Percentiles rank a stretch among this genome's conserved stretches.
phyloP scores from a whole-genome alignment of 1,284 basidiomycete genomes.

The Trichosporon sp. region DNA sequence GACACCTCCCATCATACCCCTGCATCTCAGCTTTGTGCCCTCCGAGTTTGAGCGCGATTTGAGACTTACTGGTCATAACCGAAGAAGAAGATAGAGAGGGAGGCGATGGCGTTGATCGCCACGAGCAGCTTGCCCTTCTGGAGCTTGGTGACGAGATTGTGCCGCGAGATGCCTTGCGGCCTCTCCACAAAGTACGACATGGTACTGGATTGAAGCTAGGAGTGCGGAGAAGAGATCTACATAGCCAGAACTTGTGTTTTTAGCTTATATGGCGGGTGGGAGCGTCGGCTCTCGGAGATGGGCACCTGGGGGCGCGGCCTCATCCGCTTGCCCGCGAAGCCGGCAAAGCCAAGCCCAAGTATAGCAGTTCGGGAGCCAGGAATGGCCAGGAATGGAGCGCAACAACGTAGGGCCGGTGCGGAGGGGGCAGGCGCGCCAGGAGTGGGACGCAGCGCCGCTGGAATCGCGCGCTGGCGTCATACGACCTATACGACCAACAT shows the following conservation, averaged over 20 bases:
- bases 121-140: conserved; percentile 22
- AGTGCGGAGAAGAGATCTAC: background rate
- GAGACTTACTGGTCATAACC: conserved; percentile 20
- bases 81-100: conserved; percentile 30
- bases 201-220: background rate
- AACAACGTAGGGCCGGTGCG: too few relatives aligned
- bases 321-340: background rate
- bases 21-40: conserved; percentile 5
- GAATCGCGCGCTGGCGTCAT: background rate
- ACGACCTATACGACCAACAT: background rate
- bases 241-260: background rate
- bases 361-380: background rate
- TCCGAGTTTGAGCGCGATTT: background rate
- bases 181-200: background rate
- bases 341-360: background rate
- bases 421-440: background rate
- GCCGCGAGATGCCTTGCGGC: conserved; percentile 6
- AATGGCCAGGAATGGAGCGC: background rate
- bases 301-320: background rate
- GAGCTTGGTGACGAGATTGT: conserved; percentile 18
- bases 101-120: conserved; percentile 28
- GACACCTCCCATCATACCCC: conserved; percentile 28
- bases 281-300: background rate
- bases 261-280: background rate
- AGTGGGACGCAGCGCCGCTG: background rate